phyloP scores from a whole-genome alignment of 495 filamentous ascomycete genomes.

The Cercophora samala region DNA sequence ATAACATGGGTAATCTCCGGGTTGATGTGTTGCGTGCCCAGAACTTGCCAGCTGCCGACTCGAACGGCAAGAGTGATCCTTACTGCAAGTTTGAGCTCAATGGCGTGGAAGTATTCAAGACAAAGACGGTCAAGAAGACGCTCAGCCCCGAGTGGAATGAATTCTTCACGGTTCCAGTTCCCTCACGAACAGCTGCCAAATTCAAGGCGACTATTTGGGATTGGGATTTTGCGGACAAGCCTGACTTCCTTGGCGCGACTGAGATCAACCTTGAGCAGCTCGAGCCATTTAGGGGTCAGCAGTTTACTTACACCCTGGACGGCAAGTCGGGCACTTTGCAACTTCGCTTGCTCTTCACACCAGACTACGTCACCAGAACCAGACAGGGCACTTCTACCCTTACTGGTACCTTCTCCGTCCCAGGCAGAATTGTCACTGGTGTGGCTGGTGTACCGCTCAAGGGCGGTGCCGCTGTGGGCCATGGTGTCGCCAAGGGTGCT shows the following conservation, averaged over 20 bases:
- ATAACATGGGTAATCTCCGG: constrained; percentile 92
- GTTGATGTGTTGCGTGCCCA: constrained; percentile 87
- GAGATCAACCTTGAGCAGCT: constrained; percentile 76
- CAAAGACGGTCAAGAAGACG: constrained; percentile 93
- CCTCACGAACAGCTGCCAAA: constrained; percentile 77
- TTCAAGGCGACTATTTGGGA: constrained; percentile 85
- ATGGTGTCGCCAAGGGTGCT: constrained; percentile 81
- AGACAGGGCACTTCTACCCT: constrained; percentile 92
- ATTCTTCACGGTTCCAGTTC: constrained; percentile 78
- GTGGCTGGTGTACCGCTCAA: constrained; percentile 84
- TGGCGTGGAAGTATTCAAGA: constrained; percentile 84
- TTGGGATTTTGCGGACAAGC: constrained; percentile 91
- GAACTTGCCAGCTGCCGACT: constrained; percentile 85
- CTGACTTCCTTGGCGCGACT: constrained; percentile 75
- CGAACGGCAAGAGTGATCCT: constrained; percentile 94
- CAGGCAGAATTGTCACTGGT: constrained; percentile 83
- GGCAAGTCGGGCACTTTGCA: constrained; percentile 85
- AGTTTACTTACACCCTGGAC: constrained; percentile 71
- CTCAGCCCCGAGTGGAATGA: constrained; percentile 95
- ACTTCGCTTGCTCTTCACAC: constrained; percentile 86
- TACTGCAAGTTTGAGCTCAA: constrained; percentile 93
- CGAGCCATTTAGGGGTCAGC: constrained; percentile 77
- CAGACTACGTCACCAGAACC: constrained; percentile 82
- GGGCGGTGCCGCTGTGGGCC: constrained; percentile 74
- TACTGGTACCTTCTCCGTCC: constrained; percentile 82